Evolutionary conservation across 768 basidiomycete species (phyloP), one percentile per base, ranked within the genome.

Genomic region (Xanthoconium purpureum): DNA sequence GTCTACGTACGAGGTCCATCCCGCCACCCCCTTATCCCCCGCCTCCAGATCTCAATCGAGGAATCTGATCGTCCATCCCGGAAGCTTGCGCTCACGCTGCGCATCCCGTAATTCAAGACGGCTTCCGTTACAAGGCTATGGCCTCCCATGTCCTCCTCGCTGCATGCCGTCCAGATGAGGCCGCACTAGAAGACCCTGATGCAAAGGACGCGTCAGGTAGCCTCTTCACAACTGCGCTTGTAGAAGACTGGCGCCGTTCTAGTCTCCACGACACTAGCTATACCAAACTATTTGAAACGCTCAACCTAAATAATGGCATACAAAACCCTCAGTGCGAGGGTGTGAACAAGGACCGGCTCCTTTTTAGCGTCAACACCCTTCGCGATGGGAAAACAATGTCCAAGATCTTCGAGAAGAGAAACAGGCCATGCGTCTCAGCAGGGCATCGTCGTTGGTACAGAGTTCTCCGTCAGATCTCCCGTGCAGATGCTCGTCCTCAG

Each of bases 271-370:
- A 63, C 15, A 65, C 64, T 9, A 65, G 28, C 43, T 63, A 66
- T 13, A 30, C 17, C 37, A 47, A 9, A 18, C 24, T 66, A 15
- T 55, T 54, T 43, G 62, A 61, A 43, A 54, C 5, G 44, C 9
- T 66, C 50, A 45, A 56, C 28, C 15, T 66, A 5, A 60, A 52
- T 20, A 7, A 45, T 0, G 18, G 14, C 14, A 4, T 7, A 0
- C 64, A 66, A 28, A 52, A 66, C 45, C 64, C 62, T 28, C 65
- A 61, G 14, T 66, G 65, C 37, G 58, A 63, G 38, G 64, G 64
- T 1, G 24, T 15, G 32, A 58, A 66, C 29, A 63, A 14, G 43
- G 37, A 58, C 12, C 43, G 65, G 3, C 47, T 66, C 2, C 52
- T 66, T 4, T 66, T 66, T 10, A 64, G 65, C 14, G 54, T 66